Conservation (phyloP, 2,329 filamentous ascomycete genomes). For the Penicillium sp. region DNA sequence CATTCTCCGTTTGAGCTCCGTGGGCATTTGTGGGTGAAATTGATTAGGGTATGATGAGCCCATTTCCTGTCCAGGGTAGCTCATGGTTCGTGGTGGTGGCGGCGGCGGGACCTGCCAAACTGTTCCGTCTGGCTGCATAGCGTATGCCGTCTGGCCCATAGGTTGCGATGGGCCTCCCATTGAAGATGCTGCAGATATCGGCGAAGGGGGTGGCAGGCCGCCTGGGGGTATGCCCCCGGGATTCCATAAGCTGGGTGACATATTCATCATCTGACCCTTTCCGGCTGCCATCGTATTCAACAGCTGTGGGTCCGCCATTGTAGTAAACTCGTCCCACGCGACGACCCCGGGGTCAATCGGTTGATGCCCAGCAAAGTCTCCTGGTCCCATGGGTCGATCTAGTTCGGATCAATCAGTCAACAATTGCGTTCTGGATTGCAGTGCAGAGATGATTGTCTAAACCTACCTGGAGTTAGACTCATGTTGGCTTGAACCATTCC, state of each 20-base stretch:
- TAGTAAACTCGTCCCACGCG: conserved; percentile 40
- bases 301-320: conserved; percentile 37
- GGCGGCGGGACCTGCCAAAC: conserved; percentile 35
- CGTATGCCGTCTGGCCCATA: conserved; percentile 30
- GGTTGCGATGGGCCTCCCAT: conserved; percentile 34
- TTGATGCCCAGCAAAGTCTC: conserved; percentile 31
- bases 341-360: conserved; percentile 36
- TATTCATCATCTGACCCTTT: conserved; percentile 36
- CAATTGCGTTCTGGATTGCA: background rate
- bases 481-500: conserved; percentile 34
- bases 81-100: conserved; percentile 33
- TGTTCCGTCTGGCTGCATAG: conserved; percentile 38
- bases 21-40: conserved; percentile 30
- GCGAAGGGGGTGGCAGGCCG: conserved; percentile 28
- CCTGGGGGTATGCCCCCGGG: conserved; percentile 28
- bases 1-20: conserved; percentile 39
- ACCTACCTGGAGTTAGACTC: conserved; percentile 39
- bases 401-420: conserved; percentile 12
- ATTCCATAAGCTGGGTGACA: conserved; percentile 34
- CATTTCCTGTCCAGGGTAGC: conserved; percentile 36
- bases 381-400: conserved; percentile 31
- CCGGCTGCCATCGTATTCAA: conserved; percentile 32
- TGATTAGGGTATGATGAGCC: conserved; percentile 27
- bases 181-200: conserved; percentile 31
- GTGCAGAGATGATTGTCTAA: background rate